Conservation (phyloP, 768 basidiomycete species). For the Pleurotus ostreatus region DNA sequence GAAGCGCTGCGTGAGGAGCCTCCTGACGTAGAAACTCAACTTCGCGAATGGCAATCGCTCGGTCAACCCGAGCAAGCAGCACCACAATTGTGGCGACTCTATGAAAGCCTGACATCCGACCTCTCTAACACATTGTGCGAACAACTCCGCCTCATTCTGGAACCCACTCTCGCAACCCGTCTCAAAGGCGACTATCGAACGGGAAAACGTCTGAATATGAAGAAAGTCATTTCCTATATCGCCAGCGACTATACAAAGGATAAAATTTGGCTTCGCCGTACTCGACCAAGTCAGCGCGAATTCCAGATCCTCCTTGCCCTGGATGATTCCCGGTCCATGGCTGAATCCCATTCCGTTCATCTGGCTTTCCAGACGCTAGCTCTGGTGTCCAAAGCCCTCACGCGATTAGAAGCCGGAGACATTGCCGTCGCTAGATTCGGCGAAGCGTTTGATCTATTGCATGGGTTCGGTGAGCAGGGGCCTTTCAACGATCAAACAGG, state of each 20-base stretch:
- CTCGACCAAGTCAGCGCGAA: conserved; percentile 88
- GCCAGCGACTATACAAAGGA: conserved; percentile 99
- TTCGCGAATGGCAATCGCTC: conserved; percentile 57
- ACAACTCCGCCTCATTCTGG: conserved; percentile 92
- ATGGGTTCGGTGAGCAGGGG: conserved; percentile 72
- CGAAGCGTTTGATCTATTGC: conserved; percentile 80
- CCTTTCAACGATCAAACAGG: conserved; percentile 81
- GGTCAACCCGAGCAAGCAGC: conserved; percentile 54
- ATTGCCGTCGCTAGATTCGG: conserved; percentile 91
- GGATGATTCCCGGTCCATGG: conserved; percentile 97
- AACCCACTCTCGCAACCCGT: conserved; percentile 90
- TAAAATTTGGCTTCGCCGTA: conserved; percentile 97
- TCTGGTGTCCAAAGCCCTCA: conserved; percentile 86
- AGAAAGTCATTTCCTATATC: conserved; percentile 96
- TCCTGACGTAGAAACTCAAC: conserved; percentile 38
- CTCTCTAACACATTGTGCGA: conserved; percentile 92
- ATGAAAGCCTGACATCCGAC: conserved; percentile 87
- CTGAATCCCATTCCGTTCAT: conserved; percentile 87
- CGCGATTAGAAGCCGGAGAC: conserved; percentile 93
- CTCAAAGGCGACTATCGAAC: conserved; percentile 96
- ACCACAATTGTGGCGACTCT: conserved; percentile 85
- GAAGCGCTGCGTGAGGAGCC: conserved; percentile 30
- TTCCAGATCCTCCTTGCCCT: conserved; percentile 94
- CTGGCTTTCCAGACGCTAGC: conserved; percentile 93
- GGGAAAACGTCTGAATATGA: conserved; percentile 98